These are phyloP conservation scores for Nicotiana sylvestris DNA, from an alignment of 257 asterid genomes.

Conservation along the genomic window DNA sequence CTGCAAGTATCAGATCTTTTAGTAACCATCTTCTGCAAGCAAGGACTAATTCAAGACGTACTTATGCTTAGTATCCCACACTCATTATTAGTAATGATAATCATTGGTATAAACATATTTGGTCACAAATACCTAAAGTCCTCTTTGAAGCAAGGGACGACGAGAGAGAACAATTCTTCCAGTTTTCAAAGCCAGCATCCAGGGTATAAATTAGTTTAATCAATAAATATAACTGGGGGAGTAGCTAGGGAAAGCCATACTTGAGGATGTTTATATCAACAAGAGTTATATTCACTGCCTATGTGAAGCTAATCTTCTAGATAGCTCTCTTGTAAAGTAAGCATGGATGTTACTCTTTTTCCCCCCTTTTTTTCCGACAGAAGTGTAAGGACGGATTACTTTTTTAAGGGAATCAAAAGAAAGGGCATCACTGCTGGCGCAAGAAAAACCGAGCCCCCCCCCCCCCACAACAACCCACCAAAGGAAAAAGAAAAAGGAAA, in stretches of 20 bases:
- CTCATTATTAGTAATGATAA: not conserved
- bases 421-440: not conserved
- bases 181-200: not conserved
- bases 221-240: not conserved
- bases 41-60: slow-evolving; percentile 4
- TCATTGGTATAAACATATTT: not conserved
- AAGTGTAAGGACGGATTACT: not conserved
- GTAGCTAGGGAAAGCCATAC: not conserved
- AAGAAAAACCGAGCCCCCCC: not conserved
- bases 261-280: not conserved
- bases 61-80: not conserved
- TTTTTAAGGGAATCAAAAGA: not conserved
- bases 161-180: slow-evolving; percentile 4
- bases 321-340: not conserved
- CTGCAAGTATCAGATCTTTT: slow-evolving; percentile 44
- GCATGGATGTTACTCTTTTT: not conserved
- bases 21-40: not conserved
- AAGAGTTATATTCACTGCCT: not conserved
- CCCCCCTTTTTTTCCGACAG: not conserved
- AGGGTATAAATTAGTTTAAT: not conserved
- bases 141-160: not conserved
- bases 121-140: not conserved
- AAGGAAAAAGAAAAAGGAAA: not conserved
- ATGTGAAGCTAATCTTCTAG: not conserved
- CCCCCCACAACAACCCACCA: not conserved